Evolutionary conservation across 2,329 filamentous ascomycete genomes (phyloP).

Genomic region (Atkinsonella texensis): DNA sequence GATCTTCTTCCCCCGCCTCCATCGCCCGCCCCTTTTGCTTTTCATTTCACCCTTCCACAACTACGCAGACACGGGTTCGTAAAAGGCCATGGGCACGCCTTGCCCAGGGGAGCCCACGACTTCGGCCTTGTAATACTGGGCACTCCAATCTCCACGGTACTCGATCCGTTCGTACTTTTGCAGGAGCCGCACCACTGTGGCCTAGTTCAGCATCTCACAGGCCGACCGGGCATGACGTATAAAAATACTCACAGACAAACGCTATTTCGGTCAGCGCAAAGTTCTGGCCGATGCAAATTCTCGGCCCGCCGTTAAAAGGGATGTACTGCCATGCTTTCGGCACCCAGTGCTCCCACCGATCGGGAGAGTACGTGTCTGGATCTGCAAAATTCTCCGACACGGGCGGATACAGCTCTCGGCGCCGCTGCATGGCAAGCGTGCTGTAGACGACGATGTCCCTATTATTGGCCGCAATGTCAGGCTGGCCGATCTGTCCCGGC

Average conservation of each 20-base stretch:
- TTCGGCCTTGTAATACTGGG: slow-evolving; percentile 32
- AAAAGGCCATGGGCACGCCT: slow-evolving; percentile 29
- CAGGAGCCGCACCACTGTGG: slow-evolving; percentile 36
- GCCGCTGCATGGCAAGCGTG: slow-evolving; percentile 61
- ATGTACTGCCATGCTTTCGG: slow-evolving; percentile 60
- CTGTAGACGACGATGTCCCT: slow-evolving; percentile 55
- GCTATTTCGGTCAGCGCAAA: slow-evolving; percentile 67
- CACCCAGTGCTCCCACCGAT: slow-evolving; percentile 53
- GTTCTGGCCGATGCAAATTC: slow-evolving; percentile 69
- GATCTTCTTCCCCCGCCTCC: not conserved
- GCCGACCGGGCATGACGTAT: not conserved
- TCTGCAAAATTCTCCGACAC: slow-evolving; percentile 32
- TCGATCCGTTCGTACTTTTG: slow-evolving; percentile 47
- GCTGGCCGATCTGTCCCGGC: slow-evolving; percentile 51
- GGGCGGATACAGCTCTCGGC: slow-evolving; percentile 47
- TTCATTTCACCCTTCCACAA: not conserved
- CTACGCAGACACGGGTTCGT: slow-evolving; percentile 11
- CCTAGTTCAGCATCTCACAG: not conserved
- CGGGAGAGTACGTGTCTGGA: slow-evolving; percentile 46
- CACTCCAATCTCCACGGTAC: slow-evolving; percentile 32
- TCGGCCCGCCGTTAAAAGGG: slow-evolving; percentile 62
- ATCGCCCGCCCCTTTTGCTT: not conserved
- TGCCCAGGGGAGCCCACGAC: slow-evolving; percentile 31
- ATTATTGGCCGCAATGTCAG: slow-evolving; percentile 50
- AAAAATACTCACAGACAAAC: slow-evolving; percentile 9